Evolutionary conservation across 805 yeast species (phyloP), one percentile per base, ranked within the genome.

Genomic region (Sugiyamaella mastotermitis): DNA sequence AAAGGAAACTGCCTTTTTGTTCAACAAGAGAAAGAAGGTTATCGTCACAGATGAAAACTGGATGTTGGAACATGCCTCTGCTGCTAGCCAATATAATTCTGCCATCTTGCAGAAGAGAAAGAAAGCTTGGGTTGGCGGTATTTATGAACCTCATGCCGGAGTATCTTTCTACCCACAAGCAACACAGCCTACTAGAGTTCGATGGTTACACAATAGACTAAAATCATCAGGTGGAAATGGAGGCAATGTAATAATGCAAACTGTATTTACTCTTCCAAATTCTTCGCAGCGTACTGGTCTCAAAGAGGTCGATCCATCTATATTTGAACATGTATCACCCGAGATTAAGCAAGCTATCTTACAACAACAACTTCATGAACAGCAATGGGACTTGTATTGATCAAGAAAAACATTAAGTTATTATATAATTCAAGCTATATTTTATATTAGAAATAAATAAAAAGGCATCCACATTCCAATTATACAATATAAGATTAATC

Each of bases 71-170:
- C 87, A 85, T 49, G 92, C 95, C 0, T 61, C 70, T n/a, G 81
- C 90, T 22, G 76, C 87, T 3, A 69, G 81, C 46, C 78, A 77
- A 36, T 83, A 74, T 55, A 92, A 92, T 57, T 63, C 74, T 23
- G 70, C 70, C 41, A 61, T 87, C 33, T 60, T 71, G 25, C 74
- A 72, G 38, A 76, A 82, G 42, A 66, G 88, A 45, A 71, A 72
- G 17, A 63, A 72, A 26, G 57, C 71, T 15, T 46, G 52, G 50
- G 44, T 29, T 33, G 60, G 64, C 15, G 69, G 77, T 35, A 88
- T 88, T 1, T 77, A 78, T 53, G 97, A 90, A 56, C 74, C 82
- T 1, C 90, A 87, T 58, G 83, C 95, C 0, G 94, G 94, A n/a
- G 68, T 82, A 22, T 66, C 71, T 25, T 85, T 86, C 56, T 76